These are phyloP conservation scores for Hyphodiscus sp. DNA, from an alignment of 2,329 filamentous ascomycete genomes.

Conservation along the genomic window DNA sequence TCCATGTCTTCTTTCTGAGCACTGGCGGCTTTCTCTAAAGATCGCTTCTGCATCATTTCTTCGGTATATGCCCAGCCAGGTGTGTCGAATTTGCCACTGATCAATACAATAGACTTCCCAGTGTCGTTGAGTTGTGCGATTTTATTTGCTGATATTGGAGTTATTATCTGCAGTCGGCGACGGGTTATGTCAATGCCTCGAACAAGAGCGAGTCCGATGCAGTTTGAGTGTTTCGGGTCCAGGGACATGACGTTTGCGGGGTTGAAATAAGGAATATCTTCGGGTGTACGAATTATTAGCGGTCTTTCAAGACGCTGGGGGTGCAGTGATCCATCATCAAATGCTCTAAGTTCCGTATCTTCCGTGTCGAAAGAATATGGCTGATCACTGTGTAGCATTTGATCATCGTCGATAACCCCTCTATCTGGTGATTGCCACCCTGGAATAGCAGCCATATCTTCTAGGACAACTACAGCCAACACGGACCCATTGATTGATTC, in stretches of 20 bases:
- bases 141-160: constrained; percentile 43
- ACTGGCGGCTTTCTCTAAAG: constrained; percentile 8
- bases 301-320: constrained; percentile 6
- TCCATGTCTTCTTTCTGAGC: constrained; percentile 24
- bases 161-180: constrained; percentile 56
- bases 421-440: constrained; percentile 18
- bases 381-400: background rate
- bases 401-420: background rate
- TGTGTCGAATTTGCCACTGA: constrained; percentile 62
- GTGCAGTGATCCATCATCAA: constrained; percentile 5
- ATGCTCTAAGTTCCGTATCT: constrained; percentile 7
- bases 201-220: constrained; percentile 62
- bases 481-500: constrained; percentile 66
- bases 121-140: constrained; percentile 36
- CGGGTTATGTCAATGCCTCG: constrained; percentile 56
- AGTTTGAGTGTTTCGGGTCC: constrained; percentile 51
- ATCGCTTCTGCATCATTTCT: constrained; percentile 41
- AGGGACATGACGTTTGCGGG: constrained; percentile 48
- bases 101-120: constrained; percentile 50
- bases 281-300: constrained; percentile 35
- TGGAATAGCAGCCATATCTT: constrained; percentile 45
- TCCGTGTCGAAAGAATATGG: constrained; percentile 2
- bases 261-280: constrained; percentile 57
- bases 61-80: constrained; percentile 67
- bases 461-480: constrained; percentile 57